Conservation (phyloP, 306 rosid species). For the Mucuna pruriens region DNA sequence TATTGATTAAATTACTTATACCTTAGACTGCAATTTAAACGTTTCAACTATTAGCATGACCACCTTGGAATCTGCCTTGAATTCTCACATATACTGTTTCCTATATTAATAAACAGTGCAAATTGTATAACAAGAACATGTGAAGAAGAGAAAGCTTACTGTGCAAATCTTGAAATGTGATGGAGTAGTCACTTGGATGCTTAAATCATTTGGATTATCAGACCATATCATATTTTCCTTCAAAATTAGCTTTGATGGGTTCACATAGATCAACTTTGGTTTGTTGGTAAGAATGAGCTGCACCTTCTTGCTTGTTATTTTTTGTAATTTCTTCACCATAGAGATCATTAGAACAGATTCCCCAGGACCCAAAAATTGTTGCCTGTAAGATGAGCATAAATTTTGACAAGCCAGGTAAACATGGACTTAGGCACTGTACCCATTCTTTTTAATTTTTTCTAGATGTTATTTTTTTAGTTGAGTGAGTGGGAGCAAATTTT, state of each 20-base stretch:
- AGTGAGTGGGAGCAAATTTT: background rate
- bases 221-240: conserved; percentile 98
- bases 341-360: conserved; percentile 97
- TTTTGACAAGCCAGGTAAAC: conserved; percentile 15
- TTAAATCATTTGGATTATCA: conserved; percentile 88
- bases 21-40: conserved; percentile 4
- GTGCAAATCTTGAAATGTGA: conserved; percentile 93
- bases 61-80: background rate
- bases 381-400: conserved; percentile 59
- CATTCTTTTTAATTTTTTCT: background rate
- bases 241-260: conserved; percentile 85
- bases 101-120: background rate
- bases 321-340: conserved; percentile 92
- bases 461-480: background rate
- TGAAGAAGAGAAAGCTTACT: conserved; percentile 51
- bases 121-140: conserved; percentile 15
- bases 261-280: conserved; percentile 93
- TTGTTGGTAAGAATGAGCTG: conserved; percentile 98
- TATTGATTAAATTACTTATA: background rate
- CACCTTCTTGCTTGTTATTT: conserved; percentile 94
- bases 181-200: conserved; percentile 82
- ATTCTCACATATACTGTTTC: background rate
- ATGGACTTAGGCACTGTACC: conserved; percentile 1
- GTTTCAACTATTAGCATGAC: background rate
- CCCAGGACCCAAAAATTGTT: conserved; percentile 93